These are phyloP conservation scores for Aspergillus hiratsukae DNA, from an alignment of 2,329 filamentous ascomycete species.

Conservation along the genomic window DNA sequence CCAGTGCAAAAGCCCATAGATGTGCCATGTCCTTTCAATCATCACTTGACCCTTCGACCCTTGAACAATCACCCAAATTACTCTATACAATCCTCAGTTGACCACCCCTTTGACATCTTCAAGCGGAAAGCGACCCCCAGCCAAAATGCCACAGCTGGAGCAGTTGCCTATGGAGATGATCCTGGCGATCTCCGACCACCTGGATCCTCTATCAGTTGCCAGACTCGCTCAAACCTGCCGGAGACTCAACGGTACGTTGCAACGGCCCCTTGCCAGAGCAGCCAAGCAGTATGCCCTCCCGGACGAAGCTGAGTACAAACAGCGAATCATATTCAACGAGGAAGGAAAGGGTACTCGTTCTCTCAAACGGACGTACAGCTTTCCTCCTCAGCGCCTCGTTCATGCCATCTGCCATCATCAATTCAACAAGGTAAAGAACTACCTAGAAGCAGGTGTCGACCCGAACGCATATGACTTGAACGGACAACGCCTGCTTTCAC, in stretches of 20 bases:
- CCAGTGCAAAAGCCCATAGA: not conserved
- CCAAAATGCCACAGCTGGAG: not conserved
- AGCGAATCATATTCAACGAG: not conserved
- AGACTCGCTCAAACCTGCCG: not conserved
- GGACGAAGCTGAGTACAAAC: not conserved
- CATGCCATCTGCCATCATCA: not conserved
- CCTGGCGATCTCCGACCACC: not conserved
- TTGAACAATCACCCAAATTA: not conserved
- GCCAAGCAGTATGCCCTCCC: slow-evolving; percentile 1
- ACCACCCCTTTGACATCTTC: not conserved
- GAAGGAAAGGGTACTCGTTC: not conserved
- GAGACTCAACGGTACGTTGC: not conserved
- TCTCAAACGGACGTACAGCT: not conserved
- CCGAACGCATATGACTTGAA: slow-evolving; percentile 7
- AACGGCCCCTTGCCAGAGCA: not conserved
- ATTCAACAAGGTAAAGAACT: not conserved
- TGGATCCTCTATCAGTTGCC: not conserved
- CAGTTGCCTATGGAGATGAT: not conserved
- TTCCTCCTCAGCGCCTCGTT: not conserved
- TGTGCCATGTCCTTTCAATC: not conserved
- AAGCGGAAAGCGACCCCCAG: not conserved
- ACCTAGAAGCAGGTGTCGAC: slow-evolving; percentile 2
- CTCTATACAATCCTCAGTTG: not conserved
- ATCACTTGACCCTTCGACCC: not conserved
- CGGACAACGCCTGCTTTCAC: slow-evolving; percentile 3